phyloP scores from a whole-genome alignment of 495 filamentous ascomycete species.

The Hypoxylon intermedium region DNA sequence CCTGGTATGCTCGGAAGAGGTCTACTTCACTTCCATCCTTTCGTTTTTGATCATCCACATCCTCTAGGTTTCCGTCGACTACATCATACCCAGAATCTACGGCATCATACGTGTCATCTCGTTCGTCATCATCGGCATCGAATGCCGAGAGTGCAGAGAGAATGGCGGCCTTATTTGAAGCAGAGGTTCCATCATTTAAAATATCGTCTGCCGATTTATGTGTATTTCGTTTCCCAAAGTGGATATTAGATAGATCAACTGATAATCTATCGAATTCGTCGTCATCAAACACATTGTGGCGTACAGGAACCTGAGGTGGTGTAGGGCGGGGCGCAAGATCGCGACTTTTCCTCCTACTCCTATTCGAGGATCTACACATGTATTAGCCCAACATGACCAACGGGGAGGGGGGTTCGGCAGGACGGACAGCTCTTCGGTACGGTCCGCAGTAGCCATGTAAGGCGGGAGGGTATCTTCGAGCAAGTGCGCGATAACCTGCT shows the following conservation, averaged over 20 bases:
- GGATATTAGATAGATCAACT: slow-evolving; percentile 65
- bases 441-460: slow-evolving; percentile 63
- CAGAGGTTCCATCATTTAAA: slow-evolving; percentile 56
- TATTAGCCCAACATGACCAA: no score
- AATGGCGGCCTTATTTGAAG: slow-evolving; percentile 83
- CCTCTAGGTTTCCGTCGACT: slow-evolving; percentile 55
- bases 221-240: slow-evolving; percentile 75
- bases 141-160: slow-evolving; percentile 89
- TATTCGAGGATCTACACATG: slow-evolving; percentile 31
- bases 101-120: slow-evolving; percentile 95
- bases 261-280: slow-evolving; percentile 81
- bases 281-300: slow-evolving; percentile 75
- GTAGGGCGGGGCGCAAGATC: slow-evolving; percentile 50
- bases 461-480: slow-evolving; percentile 81
- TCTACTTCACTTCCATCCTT: slow-evolving; percentile 57
- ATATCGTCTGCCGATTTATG: slow-evolving; percentile 68
- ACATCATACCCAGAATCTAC: slow-evolving; percentile 90
- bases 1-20: slow-evolving; percentile 73
- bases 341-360: slow-evolving; percentile 35
- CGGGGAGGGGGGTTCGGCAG: no score
- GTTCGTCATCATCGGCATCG: slow-evolving; percentile 94
- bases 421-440: slow-evolving; percentile 60
- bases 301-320: slow-evolving; percentile 47
- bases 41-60: slow-evolving; percentile 48
- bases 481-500: slow-evolving; percentile 81